A percentile compares a stretch with the other conserved stretches of the same genome.
Conservation (phyloP, 2,329 filamentous ascomycete species). For the Fusarium piperis region DNA sequence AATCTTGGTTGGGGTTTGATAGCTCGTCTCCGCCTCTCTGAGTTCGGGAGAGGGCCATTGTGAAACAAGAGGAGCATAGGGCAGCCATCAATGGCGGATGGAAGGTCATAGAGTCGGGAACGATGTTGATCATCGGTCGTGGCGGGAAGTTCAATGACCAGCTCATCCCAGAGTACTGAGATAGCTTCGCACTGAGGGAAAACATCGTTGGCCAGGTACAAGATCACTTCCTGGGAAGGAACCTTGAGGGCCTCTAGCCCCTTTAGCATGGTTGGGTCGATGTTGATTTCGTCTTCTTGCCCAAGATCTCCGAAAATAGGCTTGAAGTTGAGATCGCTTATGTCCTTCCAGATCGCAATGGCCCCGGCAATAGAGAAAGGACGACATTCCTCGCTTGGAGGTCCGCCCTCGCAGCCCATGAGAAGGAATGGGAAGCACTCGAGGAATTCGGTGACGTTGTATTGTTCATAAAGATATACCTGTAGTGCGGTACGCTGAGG, state of each 20-base stretch:
- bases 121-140: neutral
- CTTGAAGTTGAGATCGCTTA: neutral
- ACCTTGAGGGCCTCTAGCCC: neutral
- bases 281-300: neutral
- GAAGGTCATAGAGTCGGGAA: neutral
- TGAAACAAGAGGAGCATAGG: neutral
- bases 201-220: neutral
- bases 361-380: neutral
- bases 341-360: neutral
- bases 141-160: neutral
- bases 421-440: neutral
- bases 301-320: neutral
- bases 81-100: neutral
- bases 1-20: too few species aligned
- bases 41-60: neutral
- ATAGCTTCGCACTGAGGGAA: neutral
- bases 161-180: neutral
- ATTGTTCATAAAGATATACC: neutral
- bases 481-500: neutral
- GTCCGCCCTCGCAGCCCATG: neutral
- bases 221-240: neutral
- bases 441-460: neutral
- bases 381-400: neutral
- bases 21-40: too few species aligned
- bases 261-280: neutral